These are phyloP conservation scores for Massarina eburnea DNA, from an alignment of 2,329 filamentous ascomycete genomes.

Conservation along the genomic window DNA sequence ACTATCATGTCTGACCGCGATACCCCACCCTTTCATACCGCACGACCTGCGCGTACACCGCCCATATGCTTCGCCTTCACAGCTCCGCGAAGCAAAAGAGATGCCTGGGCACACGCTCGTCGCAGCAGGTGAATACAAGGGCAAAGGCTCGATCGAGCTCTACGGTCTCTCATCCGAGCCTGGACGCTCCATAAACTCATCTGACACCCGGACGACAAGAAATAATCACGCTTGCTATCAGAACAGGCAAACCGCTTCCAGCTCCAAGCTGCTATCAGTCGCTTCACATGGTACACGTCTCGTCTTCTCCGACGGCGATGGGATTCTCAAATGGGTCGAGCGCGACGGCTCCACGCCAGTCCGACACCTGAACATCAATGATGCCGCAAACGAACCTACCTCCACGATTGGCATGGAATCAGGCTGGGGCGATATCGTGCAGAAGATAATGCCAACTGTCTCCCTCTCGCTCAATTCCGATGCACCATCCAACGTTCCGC, in stretches of 20 bases:
- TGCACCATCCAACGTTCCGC: constrained; percentile 7
- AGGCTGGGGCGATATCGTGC: constrained; percentile 68
- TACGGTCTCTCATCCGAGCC: constrained; percentile 62
- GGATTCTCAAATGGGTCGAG: constrained; percentile 87
- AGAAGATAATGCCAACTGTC: constrained; percentile 70
- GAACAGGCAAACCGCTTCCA: constrained; percentile 81
- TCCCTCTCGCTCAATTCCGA: constrained; percentile 33
- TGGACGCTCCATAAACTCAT: constrained; percentile 31
- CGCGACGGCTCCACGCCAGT: constrained; percentile 68
- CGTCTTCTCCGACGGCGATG: constrained; percentile 81
- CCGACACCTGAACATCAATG: constrained; percentile 61
- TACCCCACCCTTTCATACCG: constrained; percentile 69
- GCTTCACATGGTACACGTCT: constrained; percentile 79
- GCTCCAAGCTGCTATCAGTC: constrained; percentile 79
- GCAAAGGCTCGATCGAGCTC: constrained; percentile 86
- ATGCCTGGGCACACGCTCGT: constrained; percentile 66
- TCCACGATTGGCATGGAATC: constrained; percentile 14
- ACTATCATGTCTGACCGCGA: constrained; percentile 70
- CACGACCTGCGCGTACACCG: constrained; percentile 61
- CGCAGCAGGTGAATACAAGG: constrained; percentile 87
- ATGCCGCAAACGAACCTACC: constrained; percentile 11
- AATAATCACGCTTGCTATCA: constrained; percentile 48
- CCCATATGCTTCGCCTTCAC: constrained; percentile 56
- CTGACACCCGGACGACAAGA: constrained; percentile 26
- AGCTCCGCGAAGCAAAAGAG: constrained; percentile 58